Evolutionary conservation across 2,329 filamentous ascomycete genomes (phyloP), one percentile per base, ranked within the genome.

Genomic region (Furcasterigmium furcatum): DNA sequence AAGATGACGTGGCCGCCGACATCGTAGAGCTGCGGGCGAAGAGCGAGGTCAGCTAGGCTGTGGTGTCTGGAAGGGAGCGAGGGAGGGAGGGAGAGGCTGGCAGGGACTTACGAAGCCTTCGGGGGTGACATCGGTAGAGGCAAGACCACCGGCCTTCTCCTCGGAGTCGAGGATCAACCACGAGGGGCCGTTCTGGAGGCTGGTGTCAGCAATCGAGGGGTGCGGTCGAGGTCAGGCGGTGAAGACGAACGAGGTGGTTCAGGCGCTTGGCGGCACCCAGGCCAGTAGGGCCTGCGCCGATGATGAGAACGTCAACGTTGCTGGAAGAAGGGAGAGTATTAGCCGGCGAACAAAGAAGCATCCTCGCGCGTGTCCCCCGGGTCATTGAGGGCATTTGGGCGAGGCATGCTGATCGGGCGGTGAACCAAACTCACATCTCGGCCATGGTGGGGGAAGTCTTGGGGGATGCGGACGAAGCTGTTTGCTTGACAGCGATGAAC

Each of bases 1-100:
- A 96, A 96, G 75, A 96, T 96, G 73, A 96, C 91, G 73, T 96
- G 91, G 60, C 91, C 91, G 67, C 91, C 91, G 60, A 99, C 94
- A 73, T 99, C 94, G 81, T 96, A 99, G 61, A 99, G 83, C 92
- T 96, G 63, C 19, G 48, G 22, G n/a, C 12, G 41, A 32, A 50
- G 42, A 45, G 59, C 60, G 13, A 22, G 9, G 22, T 36, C 39
- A 50, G 58, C 48, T 24, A 35, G 5, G 8, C 36, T 39, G 4
- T 39, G 24, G 24, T 24, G 19, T 12, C 14, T 8, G 32, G 32
- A 12, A 6, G 9, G 35, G 18, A 22, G 40, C 21, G 41, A 10
- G 29, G 18, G 18, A 30, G 19, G 27, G 41, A 20, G 10, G 25
- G 29, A 29, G 22, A 9, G 14, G 24, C 27, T 5, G 12, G 18